Evolutionary conservation across 352 stramenopile genomes (phyloP).

Genomic region (Saprolegnia parasitica): DNA sequence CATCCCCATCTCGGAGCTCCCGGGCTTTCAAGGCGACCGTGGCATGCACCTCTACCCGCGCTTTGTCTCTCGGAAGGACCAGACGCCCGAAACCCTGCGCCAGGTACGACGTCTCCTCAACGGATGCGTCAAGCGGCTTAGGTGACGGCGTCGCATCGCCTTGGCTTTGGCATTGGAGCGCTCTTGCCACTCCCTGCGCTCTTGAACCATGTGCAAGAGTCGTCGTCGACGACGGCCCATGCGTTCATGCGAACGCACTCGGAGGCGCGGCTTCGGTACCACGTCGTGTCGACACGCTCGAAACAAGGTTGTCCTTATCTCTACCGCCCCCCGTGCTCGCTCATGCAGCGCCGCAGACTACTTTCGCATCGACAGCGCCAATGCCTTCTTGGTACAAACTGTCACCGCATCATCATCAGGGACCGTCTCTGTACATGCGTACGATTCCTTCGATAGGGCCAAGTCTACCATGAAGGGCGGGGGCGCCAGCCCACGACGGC

Average conservation of each 20-base stretch:
- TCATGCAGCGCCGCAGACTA: background rate
- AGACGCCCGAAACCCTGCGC: slow-evolving; percentile 53
- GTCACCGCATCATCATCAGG: no score
- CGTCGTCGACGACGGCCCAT: slow-evolving; percentile 42
- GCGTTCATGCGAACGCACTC: slow-evolving; percentile 52
- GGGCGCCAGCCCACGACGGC: slow-evolving; percentile 62
- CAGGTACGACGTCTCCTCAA: slow-evolving; percentile 44
- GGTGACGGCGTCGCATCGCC: background rate
- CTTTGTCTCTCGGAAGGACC: slow-evolving; percentile 68
- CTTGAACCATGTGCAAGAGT: slow-evolving; percentile 59
- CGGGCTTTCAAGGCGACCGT: slow-evolving; percentile 36
- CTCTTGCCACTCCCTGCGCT: slow-evolving; percentile 61
- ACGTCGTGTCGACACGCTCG: slow-evolving; percentile 41
- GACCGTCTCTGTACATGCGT: no score
- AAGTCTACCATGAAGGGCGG: slow-evolving; percentile 48
- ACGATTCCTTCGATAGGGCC: slow-evolving; percentile 22
- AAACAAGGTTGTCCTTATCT: slow-evolving; percentile 27
- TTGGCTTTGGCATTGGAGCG: slow-evolving; percentile 70
- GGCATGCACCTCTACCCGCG: slow-evolving; percentile 79
- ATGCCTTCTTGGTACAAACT: slow-evolving; percentile 26
- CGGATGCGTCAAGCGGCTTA: slow-evolving; percentile 34
- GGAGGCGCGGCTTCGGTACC: slow-evolving; percentile 52
- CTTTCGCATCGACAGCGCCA: slow-evolving; percentile 13
- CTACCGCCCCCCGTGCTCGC: background rate
- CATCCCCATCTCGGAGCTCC: slow-evolving; percentile 69